phyloP scores from a whole-genome alignment of 306 rosid species.

The Lagenaria siceraria region DNA sequence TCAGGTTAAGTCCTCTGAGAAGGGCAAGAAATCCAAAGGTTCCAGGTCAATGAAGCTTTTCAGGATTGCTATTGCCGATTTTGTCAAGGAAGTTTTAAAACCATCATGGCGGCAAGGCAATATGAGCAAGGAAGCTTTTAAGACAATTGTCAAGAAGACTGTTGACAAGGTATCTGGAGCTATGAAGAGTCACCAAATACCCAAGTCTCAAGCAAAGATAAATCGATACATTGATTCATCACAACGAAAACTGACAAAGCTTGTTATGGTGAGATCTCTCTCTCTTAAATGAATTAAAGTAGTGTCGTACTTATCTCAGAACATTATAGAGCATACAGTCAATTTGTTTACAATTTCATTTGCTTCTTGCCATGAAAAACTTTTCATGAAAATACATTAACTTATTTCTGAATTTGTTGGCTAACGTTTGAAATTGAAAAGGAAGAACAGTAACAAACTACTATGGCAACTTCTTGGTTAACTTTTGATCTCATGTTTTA shows the following conservation, averaged over 20 bases:
- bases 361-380: neutral
- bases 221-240: conserved; percentile 80
- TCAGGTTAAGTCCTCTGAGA: conserved; percentile 60
- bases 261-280: conserved; percentile 63
- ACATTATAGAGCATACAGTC: neutral
- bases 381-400: neutral
- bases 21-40: conserved; percentile 64
- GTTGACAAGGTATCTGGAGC: conserved; percentile 98
- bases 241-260: conserved; percentile 85
- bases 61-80: conserved; percentile 79
- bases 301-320: neutral
- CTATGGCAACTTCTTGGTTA: neutral
- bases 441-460: neutral
- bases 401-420: neutral
- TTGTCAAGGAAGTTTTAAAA: conserved; percentile 86
- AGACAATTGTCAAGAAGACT: conserved; percentile 94
- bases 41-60: conserved; percentile 73
- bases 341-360: neutral
- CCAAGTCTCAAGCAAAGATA: conserved; percentile 84
- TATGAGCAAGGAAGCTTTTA: conserved; percentile 98
- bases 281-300: conserved; percentile 1
- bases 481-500: neutral
- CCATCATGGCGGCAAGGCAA: conserved; percentile 98
- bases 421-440: neutral
- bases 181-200: conserved; percentile 81